Evolutionary conservation across 148 eudicot genomes (phyloP), one percentile per base, ranked within the genome.

Genomic region (Rhododendron henanense): DNA sequence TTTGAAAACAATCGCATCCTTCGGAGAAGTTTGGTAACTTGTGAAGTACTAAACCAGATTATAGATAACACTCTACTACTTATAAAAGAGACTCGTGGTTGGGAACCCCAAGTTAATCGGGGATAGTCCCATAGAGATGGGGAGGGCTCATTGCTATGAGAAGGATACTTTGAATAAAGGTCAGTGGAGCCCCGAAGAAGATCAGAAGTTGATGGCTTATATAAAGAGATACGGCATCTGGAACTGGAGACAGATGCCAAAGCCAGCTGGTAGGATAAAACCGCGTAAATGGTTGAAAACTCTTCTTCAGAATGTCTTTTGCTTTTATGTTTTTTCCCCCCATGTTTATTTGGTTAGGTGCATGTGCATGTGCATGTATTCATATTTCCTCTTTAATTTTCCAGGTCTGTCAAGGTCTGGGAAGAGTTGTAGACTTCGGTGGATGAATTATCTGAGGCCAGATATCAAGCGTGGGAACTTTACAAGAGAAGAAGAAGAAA

Each of bases 131-230:
- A 28, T 3, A 55, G 86, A 81, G 28, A 87, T 84, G 89, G 87
- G 76, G 81, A 82, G 89, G 79, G 47, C 78, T 23, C 87, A 83
- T 18, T 14, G 16, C 78, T 57, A 45, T 35, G 87, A 81, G 57
- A 57, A 80, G 19, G 48, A n/a, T 51, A 76, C 85, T 31, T 5
- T 89, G 13, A 87, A 88, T 85, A 90, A 85, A 81, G 89, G 90
- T 3, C 61, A 88, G 28, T 90, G 90, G 92, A 88, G 87, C 37
- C 81, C 69, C 37, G 90, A 90, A 47, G 92, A 90, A 84, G 92
- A 90, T 59, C 41, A 79, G 59, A 88, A 85, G 78, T 78, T 90
- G 45, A 82, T 45, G 31, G 31, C 45, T 84, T 90, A 90, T 79
- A 84, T 90, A 5, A 83, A 19, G 5, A 75, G 81, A 84, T 84